A percentile compares a stretch with the other conserved stretches of the same genome.
Conservation (phyloP, 495 filamentous ascomycete species). For the Neurospora sp. region DNA sequence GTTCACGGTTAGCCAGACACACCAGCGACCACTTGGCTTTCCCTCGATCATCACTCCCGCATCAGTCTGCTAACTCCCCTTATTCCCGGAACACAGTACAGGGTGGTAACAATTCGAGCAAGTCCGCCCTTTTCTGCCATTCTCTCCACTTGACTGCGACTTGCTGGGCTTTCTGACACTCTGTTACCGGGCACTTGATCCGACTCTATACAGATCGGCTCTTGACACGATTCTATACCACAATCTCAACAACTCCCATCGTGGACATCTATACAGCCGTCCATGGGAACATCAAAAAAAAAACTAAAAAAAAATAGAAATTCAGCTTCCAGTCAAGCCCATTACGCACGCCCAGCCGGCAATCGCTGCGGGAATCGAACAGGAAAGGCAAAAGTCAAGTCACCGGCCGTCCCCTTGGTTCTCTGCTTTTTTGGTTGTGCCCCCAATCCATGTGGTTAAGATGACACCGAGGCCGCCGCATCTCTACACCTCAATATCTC, state of each 20-base stretch:
- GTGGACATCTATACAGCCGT: not conserved
- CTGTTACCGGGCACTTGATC: not conserved
- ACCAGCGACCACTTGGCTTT: not conserved
- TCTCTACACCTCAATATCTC: not conserved
- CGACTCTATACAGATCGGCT: not conserved
- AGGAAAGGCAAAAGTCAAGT: not conserved
- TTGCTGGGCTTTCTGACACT: not conserved
- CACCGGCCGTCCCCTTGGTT: not conserved
- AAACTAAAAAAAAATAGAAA: not conserved
- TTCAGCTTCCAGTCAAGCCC: not conserved
- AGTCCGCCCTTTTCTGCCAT: not conserved
- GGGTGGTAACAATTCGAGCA: not conserved
- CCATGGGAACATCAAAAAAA: not conserved
- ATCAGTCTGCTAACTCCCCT: not conserved
- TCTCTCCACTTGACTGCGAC: not conserved
- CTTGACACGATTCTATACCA: not conserved
- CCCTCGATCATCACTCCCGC: not conserved
- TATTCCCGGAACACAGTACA: not conserved
- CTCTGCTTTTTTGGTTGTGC: not conserved
- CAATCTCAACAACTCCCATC: not conserved
- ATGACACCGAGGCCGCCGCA: not conserved
- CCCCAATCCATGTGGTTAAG: not conserved
- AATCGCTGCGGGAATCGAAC: not conserved
- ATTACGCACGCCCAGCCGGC: not conserved
- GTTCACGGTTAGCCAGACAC: not conserved